Evolutionary conservation across 495 filamentous ascomycete genomes (phyloP), one percentile per base, ranked within the genome.

Genomic region (Lasiosphaeria miniovina): DNA sequence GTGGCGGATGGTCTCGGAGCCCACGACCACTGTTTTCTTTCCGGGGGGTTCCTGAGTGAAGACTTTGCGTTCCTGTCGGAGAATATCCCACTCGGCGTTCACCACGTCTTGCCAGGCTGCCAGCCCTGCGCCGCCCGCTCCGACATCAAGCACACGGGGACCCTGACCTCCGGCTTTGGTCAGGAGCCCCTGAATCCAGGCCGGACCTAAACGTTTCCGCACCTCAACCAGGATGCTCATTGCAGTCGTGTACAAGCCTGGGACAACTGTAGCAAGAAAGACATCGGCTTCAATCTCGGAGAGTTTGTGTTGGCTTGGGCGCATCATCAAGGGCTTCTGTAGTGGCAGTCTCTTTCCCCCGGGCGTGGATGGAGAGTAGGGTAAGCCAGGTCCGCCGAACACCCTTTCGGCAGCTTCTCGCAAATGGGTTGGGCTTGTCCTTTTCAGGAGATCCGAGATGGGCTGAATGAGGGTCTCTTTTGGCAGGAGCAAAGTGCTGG

Each of bases 81-180:
- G 82, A 1, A 83, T 55, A 31, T 88, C 82, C 83, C 87, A 94
- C 68, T 96, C 90, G 1, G 91, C 90, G 58, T 85, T 80, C 38
- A 96, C 61, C 24, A 98, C 70, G 58, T 92, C 87, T 67, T 91
- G 81, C 90, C 92, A 96, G 4, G 94, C 94, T 6, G 91, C 68
- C 12, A 94, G 75, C 11, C 88, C 91, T 10, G 91, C 95, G 31
- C 94, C 94, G 40, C 86, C 95, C 31, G 84, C 84, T 14, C 93
- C 91, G 38, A 88, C 88, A 75, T 98, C 94, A 4, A 98, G 82
- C 12, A 97, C 80, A 41, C 86, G 84, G 4, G 92, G 88, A 5
- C 84, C 82, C 6, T 70, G 66, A 0, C 90, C 88, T n/a, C 79
- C 83, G 55, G 82, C 82, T 68, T 86, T 85, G 1, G 75, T 72